Evolutionary conservation across 2,329 filamentous ascomycete species (phyloP), one percentile per base, ranked within the genome.

Genomic region (Laburnicola sp.): DNA sequence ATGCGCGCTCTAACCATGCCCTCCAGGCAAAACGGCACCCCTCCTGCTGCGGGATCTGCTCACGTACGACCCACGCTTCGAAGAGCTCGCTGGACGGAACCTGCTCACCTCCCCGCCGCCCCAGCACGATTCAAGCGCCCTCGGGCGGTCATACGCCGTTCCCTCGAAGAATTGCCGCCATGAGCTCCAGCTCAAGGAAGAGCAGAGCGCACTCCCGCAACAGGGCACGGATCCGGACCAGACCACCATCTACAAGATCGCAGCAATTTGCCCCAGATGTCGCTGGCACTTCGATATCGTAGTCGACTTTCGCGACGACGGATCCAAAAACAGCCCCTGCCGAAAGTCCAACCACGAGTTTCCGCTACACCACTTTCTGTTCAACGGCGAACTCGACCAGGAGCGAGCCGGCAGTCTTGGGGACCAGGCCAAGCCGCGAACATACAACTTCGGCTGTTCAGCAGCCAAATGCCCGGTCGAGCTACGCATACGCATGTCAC

Each of bases 311-410:
- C 74, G 73, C 25, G 61, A 63, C 9, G 66, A 74, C n/a, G 68
- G 65, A 40, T 69, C 69, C 28, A 69, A 64, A 43, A 64, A 66
- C 36, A 50, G 54, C 27, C 71, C 77, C 4, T 82, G 79, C 58
- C 79, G 51, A 4, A 55, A 49, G 31, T 49, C 80, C 3, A 78
- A 75, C 46, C 53, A 63, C 8, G 71, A 78, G 1, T 79, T 76
- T 55, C 82, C 83, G 27, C 68, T 88, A 4, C 86, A 89, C 66
- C 86, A 89, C 66, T 79, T 87, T 51, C 70, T 70, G 6, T 66
- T 62, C 34, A 52, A 65, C 4, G 52, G 53, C 31, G 60, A 68
- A 25, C 57, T 65, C 16, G 47, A 32, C 6, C n/a, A 44, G 3
- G 46, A 50, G 26, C 48, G 37, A 10, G 45, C 31, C 11, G 51